phyloP scores from a whole-genome alignment of 805 yeast genomes.

The Hanseniaspora occidentalis region DNA sequence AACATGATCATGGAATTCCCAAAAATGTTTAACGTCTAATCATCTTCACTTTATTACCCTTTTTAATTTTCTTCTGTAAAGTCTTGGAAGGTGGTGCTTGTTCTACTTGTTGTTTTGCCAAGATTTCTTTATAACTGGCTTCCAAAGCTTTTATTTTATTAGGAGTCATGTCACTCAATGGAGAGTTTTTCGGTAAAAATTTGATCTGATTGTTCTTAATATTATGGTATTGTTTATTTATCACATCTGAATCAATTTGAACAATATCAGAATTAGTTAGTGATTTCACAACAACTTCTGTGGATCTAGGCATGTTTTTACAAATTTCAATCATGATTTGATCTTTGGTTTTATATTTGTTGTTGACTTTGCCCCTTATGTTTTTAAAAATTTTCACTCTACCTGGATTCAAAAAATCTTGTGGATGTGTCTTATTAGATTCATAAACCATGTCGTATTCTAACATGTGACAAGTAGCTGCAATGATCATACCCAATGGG shows the following conservation, averaged over 20 bases:
- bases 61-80: background rate
- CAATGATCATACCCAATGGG: slow-evolving; percentile 74
- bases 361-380: background rate
- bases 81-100: background rate
- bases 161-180: background rate
- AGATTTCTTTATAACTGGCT: background rate
- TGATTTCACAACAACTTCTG: background rate
- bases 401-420: slow-evolving; percentile 97
- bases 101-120: background rate
- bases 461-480: slow-evolving; percentile 48
- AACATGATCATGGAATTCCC: no score
- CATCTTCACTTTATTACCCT: background rate
- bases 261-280: background rate
- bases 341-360: background rate
- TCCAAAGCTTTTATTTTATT: background rate
- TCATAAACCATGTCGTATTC: slow-evolving; percentile 38
- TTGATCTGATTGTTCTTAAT: background rate
- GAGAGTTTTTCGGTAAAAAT: background rate
- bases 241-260: background rate
- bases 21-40: background rate
- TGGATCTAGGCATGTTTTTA: background rate
- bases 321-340: background rate
- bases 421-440: slow-evolving; percentile 84
- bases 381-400: slow-evolving; percentile 35
- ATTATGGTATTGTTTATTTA: background rate